phyloP scores from a whole-genome alignment of 805 yeast species.

The Nakazawaea peltata region DNA sequence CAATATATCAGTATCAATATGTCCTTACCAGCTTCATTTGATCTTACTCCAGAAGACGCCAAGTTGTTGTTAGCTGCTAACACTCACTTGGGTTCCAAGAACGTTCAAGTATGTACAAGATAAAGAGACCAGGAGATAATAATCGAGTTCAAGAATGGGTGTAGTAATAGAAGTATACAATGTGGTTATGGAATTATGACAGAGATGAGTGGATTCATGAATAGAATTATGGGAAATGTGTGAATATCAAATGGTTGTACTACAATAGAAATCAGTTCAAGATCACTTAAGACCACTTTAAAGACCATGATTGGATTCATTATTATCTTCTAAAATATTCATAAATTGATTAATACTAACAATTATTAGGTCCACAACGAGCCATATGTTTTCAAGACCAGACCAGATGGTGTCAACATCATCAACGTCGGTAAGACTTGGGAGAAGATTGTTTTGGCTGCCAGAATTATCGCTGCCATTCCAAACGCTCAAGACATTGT shows the following conservation, averaged over 20 bases:
- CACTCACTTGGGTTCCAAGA: conserved; percentile 99
- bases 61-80: conserved; percentile 99
- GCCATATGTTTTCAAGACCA: conserved; percentile 94
- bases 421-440: conserved; percentile 99
- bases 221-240: too few relatives aligned
- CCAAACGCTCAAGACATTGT: conserved; percentile 98
- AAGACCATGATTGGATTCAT: too few relatives aligned
- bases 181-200: too few relatives aligned
- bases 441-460: conserved; percentile 99
- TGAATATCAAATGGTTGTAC: too few relatives aligned
- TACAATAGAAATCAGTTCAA: too few relatives aligned
- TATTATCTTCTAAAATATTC: too few relatives aligned
- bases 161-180: not conserved
- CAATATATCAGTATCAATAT: too few relatives aligned
- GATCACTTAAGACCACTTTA: too few relatives aligned
- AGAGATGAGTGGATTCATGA: too few relatives aligned
- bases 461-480: conserved; percentile 98
- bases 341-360: too few relatives aligned
- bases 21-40: conserved; percentile 85
- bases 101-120: conserved; percentile 85
- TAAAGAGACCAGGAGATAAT: not conserved
- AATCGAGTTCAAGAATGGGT: not conserved
- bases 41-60: conserved; percentile 96
- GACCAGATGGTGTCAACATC: conserved; percentile 99
- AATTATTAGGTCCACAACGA: conserved; percentile 78